A percentile compares a stretch with the other conserved stretches of the same genome.
phyloP scores from a whole-genome alignment of 495 filamentous ascomycete species.

The Parachaetomium inaequale region DNA sequence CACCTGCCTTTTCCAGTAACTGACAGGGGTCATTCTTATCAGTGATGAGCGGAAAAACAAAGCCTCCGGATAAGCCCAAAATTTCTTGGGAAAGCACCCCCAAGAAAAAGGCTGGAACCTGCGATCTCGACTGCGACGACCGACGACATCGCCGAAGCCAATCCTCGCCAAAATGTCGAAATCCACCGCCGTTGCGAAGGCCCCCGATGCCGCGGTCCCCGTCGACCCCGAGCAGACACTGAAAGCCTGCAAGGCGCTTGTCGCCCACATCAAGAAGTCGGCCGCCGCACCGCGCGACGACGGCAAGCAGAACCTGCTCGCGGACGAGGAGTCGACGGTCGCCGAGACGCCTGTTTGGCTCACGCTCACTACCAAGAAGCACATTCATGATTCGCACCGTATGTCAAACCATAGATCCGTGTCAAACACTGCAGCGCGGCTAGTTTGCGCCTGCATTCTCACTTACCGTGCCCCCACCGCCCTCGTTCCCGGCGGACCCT shows the following conservation, averaged over 20 bases:
- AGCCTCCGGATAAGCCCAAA: conserved; percentile 22
- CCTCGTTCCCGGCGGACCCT: neutral
- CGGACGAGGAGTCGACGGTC: conserved; percentile 50
- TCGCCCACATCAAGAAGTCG: conserved; percentile 71
- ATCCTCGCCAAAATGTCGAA: conserved; percentile 24
- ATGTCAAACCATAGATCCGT: neutral
- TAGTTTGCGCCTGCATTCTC: neutral
- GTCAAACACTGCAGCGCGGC: neutral
- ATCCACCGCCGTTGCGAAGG: conserved; percentile 28
- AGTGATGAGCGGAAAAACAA: conserved; percentile 26
- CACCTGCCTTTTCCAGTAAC: conserved; percentile 15
- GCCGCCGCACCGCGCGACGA: conserved; percentile 52
- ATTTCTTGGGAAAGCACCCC: conserved; percentile 20
- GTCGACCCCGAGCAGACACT: conserved; percentile 58
- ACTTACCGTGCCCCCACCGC: neutral
- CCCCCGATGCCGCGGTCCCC: conserved; percentile 33
- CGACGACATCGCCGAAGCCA: conserved; percentile 7
- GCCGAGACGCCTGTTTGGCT: conserved; percentile 68
- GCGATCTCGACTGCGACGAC: conserved; percentile 9
- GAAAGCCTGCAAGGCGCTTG: conserved; percentile 75
- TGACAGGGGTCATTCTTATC: conserved; percentile 8
- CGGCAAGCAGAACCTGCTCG: conserved; percentile 71
- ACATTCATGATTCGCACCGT: conserved; percentile 40
- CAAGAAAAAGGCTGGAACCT: conserved; percentile 8
- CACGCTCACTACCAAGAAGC: conserved; percentile 83